Evolutionary conservation across 345 rosid species (phyloP), one percentile per base, ranked within the genome.

Genomic region (Luvunga scandens): DNA sequence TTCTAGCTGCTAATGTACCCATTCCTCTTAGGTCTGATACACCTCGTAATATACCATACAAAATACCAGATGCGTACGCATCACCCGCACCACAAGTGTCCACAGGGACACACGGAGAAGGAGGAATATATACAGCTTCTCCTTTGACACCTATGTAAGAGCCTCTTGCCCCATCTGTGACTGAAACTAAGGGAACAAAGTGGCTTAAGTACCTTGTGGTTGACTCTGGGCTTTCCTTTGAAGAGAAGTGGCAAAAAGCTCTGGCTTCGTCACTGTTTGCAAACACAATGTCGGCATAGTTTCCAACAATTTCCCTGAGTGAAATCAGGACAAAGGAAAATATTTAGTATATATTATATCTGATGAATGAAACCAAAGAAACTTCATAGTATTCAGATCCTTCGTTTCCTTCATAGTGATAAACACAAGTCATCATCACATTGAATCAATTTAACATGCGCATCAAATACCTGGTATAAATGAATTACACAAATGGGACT

Each of bases 81-180:
- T 95, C 97, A 69, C 99, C 99, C 0, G 98, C 98, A 66, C 99
- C 98, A 66, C 99, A 92, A 0, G 97, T 93, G 80, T 93, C 99
- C 19, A 89, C 80, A 0, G 96, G 98, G 34, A 88, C 87, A 65
- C 98, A 93, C 27, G 93, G 94, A 9, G 92, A 88, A 36, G 98
- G 97, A 73, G 98, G 93, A 59, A 95, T 81, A 83, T 87, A 95
- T 81, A 93, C 86, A 69, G 98, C 97, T 85, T 95, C 99, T 84
- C 99, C 99, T 86, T 92, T 95, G 7, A 92, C 90, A 25, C 99
- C 99, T 48, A 95, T 88, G 81, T 93, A 93, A 36, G 99, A 93
- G 13, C 99, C 98, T 79, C 83, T 89, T 22, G 86, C 92, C 33
- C 99, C 98, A 77, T 95, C 98, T 0, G 98, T 95, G 7, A 95